Percentiles rank a stretch among this genome's conserved stretches.
Conservation (phyloP, 176 grass and related monocot species). For the Triticum urartu region DNA sequence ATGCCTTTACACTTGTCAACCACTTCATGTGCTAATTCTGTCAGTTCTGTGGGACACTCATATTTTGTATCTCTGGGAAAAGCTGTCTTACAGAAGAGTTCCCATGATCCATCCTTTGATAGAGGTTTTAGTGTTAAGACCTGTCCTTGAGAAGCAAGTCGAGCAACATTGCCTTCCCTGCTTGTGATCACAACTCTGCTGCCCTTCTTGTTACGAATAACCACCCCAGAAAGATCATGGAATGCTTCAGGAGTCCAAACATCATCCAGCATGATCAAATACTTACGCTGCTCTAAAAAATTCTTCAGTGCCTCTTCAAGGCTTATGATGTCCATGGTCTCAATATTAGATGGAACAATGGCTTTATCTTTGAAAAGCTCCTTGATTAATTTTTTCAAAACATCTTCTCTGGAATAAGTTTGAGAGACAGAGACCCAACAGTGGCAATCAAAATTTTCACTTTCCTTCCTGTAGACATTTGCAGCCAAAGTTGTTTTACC, state of each 20-base stretch:
- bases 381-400: background rate
- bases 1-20: background rate
- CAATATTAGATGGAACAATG: background rate
- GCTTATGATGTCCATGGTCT: background rate
- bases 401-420: background rate
- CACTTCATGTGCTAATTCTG: background rate
- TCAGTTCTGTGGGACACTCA: background rate
- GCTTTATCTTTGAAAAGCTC: background rate
- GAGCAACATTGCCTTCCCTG: background rate
- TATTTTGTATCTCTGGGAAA: background rate
- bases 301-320: background rate
- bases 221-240: background rate
- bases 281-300: background rate
- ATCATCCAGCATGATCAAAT: slow-evolving; percentile 11
- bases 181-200: slow-evolving; percentile 9
- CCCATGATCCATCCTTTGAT: slow-evolving; percentile 7
- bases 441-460: background rate
- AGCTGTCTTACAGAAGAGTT: slow-evolving; percentile 17
- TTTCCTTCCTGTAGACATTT: background rate
- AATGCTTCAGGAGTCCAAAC: background rate
- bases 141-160: background rate
- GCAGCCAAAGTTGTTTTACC: slow-evolving; percentile 8
- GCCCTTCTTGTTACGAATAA: background rate
- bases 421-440: slow-evolving; percentile 25
- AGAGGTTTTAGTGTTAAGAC: background rate